Base-by-base conservation (phyloP, 345 rosid species). In the Arabidopsis arenosa region DNA sequence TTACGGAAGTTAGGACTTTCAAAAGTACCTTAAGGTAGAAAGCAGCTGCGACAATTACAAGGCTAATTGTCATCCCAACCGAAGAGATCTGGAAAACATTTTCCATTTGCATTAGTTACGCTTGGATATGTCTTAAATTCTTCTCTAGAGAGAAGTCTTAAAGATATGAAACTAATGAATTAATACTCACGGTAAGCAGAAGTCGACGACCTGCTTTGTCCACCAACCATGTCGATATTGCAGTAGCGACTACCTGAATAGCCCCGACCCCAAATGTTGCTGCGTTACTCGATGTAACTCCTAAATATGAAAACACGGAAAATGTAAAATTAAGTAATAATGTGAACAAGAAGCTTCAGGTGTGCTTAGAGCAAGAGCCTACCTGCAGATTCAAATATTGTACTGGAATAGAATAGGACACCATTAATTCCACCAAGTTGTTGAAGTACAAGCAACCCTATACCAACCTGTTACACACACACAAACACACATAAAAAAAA, bases 211-310 rank as follows among this genome's bases (percentile, higher is more conserved):
- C 99, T 57, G 97, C 57, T 79, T 74, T 89, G 84, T 95, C 99
- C 60, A 76, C 81, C 78, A 95, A 85, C 97, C 97, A 95, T 35
- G 97, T 90, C n/a, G 92, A 62, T 28, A 90, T 80, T 65, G 72
- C 98, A 68, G 99, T 95, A 7, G 96, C 96, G 54, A 89, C 68
- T 83, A 92, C 99, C 97, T 95, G 99, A 79, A 92, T 61, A 73
- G 86, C 97, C 67, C 99, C 99, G 23, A 95, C 67, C 53, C 90
- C 96, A 79, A 85, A 77, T 49, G 99, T 92, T 37, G 97, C 99
- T 64, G 75, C 79, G 56, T 88, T 92, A 82, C 98, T 84, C 33
- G 93, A 86, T 66, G 87, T 80, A 78, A 95, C 81, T 80, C 99
- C 99, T 95, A 83, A 40, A 36, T 43, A 23, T 65, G 78, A 73